phyloP scores from a whole-genome alignment of 2,329 filamentous ascomycete species.

The Fusarium haematococcum region DNA sequence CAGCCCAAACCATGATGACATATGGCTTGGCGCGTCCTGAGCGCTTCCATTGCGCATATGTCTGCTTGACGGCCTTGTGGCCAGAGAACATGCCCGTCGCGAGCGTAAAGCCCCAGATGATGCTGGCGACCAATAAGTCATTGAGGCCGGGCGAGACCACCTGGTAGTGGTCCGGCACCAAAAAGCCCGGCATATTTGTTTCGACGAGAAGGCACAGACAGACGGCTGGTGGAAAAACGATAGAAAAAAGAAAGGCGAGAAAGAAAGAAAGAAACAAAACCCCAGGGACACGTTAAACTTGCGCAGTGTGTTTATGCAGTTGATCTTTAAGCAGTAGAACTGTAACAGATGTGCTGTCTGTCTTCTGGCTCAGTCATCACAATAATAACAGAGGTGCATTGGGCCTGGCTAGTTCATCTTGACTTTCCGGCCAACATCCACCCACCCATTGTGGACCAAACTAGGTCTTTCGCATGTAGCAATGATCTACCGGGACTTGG shows the following conservation, averaged over 20 bases:
- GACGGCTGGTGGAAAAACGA: not conserved
- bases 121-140: conserved; percentile 39
- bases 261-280: not conserved
- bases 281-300: not conserved
- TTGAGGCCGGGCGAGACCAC: conserved; percentile 17
- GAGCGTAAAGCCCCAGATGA: conserved; percentile 42
- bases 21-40: conserved; percentile 30
- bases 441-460: not conserved
- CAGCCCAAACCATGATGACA: conserved; percentile 38
- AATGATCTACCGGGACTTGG: not conserved
- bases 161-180: conserved; percentile 34
- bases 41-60: conserved; percentile 31
- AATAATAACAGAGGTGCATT: not conserved
- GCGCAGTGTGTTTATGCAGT: not conserved
- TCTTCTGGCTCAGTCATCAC: not conserved
- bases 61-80: conserved; percentile 36
- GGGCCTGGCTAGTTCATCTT: not conserved
- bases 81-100: conserved; percentile 34
- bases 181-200: conserved; percentile 23
- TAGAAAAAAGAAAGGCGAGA: not conserved
- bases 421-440: not conserved
- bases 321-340: not conserved
- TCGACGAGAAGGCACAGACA: not conserved
- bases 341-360: not conserved
- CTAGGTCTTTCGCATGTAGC: not conserved